These are phyloP conservation scores for Nelumbo lutea DNA, from an alignment of 164 flowering plant genomes.

Conservation along the genomic window DNA sequence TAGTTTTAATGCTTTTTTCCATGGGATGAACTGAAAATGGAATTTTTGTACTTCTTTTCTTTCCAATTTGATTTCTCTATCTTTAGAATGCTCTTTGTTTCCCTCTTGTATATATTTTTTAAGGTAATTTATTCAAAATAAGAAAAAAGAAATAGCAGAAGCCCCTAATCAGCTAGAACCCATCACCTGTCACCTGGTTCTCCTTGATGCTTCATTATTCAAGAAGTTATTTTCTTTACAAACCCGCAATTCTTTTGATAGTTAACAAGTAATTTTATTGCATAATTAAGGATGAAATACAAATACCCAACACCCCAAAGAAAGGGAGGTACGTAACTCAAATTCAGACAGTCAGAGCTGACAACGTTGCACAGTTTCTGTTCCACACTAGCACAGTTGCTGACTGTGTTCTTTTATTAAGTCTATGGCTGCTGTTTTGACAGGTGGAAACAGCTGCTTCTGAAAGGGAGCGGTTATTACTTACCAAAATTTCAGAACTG, in stretches of 20 bases:
- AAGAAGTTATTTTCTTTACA: too few species aligned
- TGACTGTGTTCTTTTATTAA: not conserved
- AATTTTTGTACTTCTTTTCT: not conserved
- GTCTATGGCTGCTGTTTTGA: conserved; percentile 6
- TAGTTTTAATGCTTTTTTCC: not conserved
- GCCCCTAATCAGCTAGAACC: too few species aligned
- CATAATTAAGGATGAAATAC: too few species aligned
- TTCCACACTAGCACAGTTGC: too few species aligned
- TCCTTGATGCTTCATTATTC: too few species aligned
- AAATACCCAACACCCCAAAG: too few species aligned
- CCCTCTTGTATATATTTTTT: not conserved
- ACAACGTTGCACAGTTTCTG: too few species aligned
- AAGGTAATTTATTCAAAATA: not conserved
- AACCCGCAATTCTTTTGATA: too few species aligned
- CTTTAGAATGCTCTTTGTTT: not conserved
- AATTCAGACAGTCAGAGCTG: too few species aligned
- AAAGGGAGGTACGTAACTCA: too few species aligned
- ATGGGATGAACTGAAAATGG: not conserved
- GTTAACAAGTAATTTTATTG: too few species aligned
- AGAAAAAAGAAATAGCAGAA: not conserved
- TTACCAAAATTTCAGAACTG: conserved; percentile 56
- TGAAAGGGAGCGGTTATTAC: conserved; percentile 71
- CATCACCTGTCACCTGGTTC: too few species aligned
- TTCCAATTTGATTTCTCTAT: not conserved
- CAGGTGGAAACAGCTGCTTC: conserved; percentile 62